Base-by-base conservation (phyloP, 2,329 filamentous ascomycete genomes). In the Botrytis hyacinthi region DNA sequence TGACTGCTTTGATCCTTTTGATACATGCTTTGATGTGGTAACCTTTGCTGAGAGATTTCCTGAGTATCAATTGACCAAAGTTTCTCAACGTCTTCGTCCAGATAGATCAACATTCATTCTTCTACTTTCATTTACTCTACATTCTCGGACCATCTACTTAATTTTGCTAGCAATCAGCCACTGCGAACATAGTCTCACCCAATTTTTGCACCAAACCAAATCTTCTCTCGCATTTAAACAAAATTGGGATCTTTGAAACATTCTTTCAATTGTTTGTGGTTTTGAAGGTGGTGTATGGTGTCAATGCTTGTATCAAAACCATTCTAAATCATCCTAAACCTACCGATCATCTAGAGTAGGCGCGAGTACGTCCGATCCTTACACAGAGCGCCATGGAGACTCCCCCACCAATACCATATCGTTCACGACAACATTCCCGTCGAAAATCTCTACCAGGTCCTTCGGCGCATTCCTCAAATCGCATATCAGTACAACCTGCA, bases 401-500 rank as follows among this genome's bases (percentile, higher is more conserved):
- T 70, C 79, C 79, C 75, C 80, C 79, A 59, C 77, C 77, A 44
- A 76, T 80, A 32, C 79, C 79, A 37, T 74, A 63, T 74, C 76
- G 77, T 44, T 71, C 75, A 51, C 76, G 80, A 77, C 77, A 79
- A 40, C 76, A 80, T 77, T 73, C 72, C 35, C 77, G 79, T 59
- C 76, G 80, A 73, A 78, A 77, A 71, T 80, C 80, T 51, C 71
- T 80, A 22, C 77, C 78, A 74, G 78, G 76, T 71, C 78, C 78
- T 48, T 77, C 78, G 22, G 76, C 77, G 35, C 76, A 76, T 69
- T 70, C 76, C 20, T 75, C 77, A 42, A 81, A 81, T 73, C 77
- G 79, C 46, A 74, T 81, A 48, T 79, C 80, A 73, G 44, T 81
- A 29, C 78, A 80, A 51, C 80, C 80, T 26, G 80, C 80, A 9